Evolutionary conservation across 495 filamentous ascomycete species (phyloP), one percentile per base, ranked within the genome.

Genomic region (Pseudevernia furfuracea): DNA sequence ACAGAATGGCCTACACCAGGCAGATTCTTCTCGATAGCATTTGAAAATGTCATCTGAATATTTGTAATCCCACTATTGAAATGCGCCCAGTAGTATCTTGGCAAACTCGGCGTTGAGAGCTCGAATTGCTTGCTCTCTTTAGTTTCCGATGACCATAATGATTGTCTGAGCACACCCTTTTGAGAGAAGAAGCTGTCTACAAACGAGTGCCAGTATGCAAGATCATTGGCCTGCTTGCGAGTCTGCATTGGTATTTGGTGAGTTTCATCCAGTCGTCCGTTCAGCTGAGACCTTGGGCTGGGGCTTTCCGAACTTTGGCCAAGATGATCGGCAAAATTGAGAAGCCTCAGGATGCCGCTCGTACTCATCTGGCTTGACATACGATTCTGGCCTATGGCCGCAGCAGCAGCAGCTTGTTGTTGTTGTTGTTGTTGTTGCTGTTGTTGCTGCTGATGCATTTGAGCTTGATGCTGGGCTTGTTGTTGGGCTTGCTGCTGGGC

Each of bases 41-140:
- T 74, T 66, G 85, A 82, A 58, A 91, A 77, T 23, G 89, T 80
- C 78, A 96, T 82, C 71, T 94, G 90, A 58, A 96, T 89, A 28
- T 82, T 85, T 57, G 80, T 82, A 44, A 96, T 85, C 8, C 90
- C 90, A 62, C 88, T 92, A n/a, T 87, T 85, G 68, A 89, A 95
- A 67, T 92, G 87, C 0, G 87, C 90, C 58, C 85, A 78, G 72
- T 93, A 95, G 68, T 89, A 96, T 58, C 90, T 85, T 21, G 92
- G 81, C 25, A 96, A 74, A 1, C 87, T 85, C 11, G 89, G 81
- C 38, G 84, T 87, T 4, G 85, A 80, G 52, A 96, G 89, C 68
- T 93, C 90, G 63, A 88, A 94, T 60, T 87, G 83, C 73, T 94
- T 96, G 39, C 75, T 76, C 17, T 74, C 71, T 28, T 77, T 76